Evolutionary conservation across 2,329 filamentous ascomycete genomes (phyloP).

Genomic region (Aureobasidium sp.): DNA sequence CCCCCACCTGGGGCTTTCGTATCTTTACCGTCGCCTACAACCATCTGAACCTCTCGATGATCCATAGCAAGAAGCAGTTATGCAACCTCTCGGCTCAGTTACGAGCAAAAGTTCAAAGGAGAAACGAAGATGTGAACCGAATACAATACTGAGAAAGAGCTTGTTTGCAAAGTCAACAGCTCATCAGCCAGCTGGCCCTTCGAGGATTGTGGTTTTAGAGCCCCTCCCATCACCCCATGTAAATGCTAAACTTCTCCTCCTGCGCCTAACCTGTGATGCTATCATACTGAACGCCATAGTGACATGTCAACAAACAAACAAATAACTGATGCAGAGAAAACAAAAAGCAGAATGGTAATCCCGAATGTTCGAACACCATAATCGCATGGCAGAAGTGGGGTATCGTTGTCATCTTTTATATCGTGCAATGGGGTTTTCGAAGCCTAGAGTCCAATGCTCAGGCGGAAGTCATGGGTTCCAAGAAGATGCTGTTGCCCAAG

Average conservation of each 20-base stretch:
- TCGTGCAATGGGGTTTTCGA: not conserved
- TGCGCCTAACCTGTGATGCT: not conserved
- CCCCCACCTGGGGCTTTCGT: not conserved
- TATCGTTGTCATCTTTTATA: not conserved
- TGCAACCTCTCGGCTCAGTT: not conserved
- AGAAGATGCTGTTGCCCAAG: constrained; percentile 10
- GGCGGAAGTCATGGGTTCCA: not conserved
- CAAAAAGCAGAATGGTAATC: not conserved
- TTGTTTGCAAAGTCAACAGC: not conserved
- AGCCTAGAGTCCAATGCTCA: not conserved
- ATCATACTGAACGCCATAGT: not conserved
- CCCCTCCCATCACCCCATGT: not conserved
- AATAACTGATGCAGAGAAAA: not conserved
- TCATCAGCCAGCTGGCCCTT: not conserved
- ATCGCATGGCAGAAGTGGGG: not conserved
- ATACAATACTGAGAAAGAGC: not conserved
- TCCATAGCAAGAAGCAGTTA: not conserved
- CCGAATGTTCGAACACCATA: not conserved
- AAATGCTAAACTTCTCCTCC: not conserved
- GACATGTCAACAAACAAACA: not conserved
- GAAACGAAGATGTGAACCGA: not conserved
- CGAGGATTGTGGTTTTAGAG: not conserved
- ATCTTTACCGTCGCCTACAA: too few relatives aligned
- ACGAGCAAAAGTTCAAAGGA: not conserved
- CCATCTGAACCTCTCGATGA: too few relatives aligned